Conservation (phyloP, 352 stramenopile genomes). For the Aphanomyces stellatus region DNA sequence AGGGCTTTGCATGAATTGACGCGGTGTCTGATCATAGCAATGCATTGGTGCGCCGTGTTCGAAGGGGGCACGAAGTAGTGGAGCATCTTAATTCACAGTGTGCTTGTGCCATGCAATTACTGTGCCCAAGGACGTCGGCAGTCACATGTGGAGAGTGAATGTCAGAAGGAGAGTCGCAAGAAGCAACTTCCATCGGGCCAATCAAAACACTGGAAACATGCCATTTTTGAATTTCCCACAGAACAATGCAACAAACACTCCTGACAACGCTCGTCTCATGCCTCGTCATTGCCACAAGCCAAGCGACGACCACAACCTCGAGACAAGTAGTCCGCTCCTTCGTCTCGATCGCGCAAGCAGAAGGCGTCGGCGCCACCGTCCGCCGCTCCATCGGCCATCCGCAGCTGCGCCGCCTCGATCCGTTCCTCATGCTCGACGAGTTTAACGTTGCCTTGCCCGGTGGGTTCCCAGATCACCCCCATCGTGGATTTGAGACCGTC, state of each 20-base stretch:
- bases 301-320: not conserved
- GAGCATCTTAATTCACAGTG: too few relatives aligned
- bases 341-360: not conserved
- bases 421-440: constrained; percentile 55
- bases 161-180: too few relatives aligned
- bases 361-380: not conserved
- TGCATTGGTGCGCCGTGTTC: too few relatives aligned
- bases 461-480: constrained; percentile 86
- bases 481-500: constrained; percentile 88
- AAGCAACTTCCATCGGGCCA: not conserved
- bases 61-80: too few relatives aligned
- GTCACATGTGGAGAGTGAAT: too few relatives aligned
- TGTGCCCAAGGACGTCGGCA: too few relatives aligned
- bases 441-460: constrained; percentile 47
- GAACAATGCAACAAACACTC: too few relatives aligned
- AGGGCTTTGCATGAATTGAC: too few relatives aligned
- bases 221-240: too few relatives aligned
- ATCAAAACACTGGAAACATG: too few relatives aligned
- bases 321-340: not conserved
- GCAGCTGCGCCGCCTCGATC: constrained; percentile 26
- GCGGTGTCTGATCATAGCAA: too few relatives aligned
- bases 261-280: not conserved
- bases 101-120: too few relatives aligned
- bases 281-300: not conserved
- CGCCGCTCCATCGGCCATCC: not conserved